Evolutionary conservation across 78 protist species (phyloP), one percentile per base, ranked within the genome.

Genomic region (Dictyostelium citrinum): DNA sequence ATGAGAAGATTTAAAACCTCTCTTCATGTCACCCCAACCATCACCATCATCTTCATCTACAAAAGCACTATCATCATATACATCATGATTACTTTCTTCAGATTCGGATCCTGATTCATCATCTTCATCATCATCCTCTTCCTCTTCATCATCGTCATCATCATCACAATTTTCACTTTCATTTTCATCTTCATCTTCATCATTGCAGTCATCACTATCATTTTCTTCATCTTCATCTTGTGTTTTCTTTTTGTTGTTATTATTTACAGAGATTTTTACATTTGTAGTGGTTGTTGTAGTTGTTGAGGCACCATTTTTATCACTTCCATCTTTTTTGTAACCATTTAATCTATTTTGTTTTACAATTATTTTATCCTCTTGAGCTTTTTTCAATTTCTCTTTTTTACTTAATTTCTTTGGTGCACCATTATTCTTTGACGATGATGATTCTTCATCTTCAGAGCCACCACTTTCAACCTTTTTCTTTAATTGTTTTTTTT

Each of bases 21-120:
- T 78, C 41, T 88, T 88, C 93, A 88, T 78, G n/a, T 88, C 93
- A n/a, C 55, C 85, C 60, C 83, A 88, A n/a, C 93, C 84, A 43
- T 88, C 84, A n/a, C 58, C 85, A 14, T 43, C 85, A 64, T 88
- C 93, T n/a, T 88, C 82, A 9, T 27, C 84, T 35, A 43, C 51
- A 8, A 60, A 70, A 37, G 9, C 86, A 78, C 80, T 61, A n/a
- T 88, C 93, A 67, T 67, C 49, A 10, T 58, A 64, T 2, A 27
- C 37, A 51, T 24, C 43, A 16, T 35, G 20, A 4, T 74, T 41
- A 31, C 60, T 61, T n/a, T 84, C 81, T 29, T 60, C 83, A 45
- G 16, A 68, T 17, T n/a, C 46, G 6, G 49, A 79, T 7, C 37
- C 84, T 8, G 43, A 16, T 24, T 71, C 45, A 2, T 83, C 90